These are phyloP conservation scores for Cadophora sp. DNA, from an alignment of 2,329 filamentous ascomycete species.

Conservation along the genomic window DNA sequence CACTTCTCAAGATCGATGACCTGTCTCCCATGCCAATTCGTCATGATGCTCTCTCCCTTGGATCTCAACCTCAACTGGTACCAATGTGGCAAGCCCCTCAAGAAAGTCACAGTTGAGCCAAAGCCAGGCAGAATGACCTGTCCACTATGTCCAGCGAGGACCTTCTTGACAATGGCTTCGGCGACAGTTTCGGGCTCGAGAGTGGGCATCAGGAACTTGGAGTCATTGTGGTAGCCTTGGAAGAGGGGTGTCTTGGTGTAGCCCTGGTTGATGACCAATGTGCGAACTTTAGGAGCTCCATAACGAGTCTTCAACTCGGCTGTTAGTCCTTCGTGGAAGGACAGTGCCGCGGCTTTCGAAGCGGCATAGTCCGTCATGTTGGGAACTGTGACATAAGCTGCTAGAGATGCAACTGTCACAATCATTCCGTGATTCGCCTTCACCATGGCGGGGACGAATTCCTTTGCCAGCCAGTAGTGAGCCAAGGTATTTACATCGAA, in stretches of 20 bases:
- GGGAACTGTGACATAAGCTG: slow-evolving; percentile 65
- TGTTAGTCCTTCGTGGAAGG: slow-evolving; percentile 71
- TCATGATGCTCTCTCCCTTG: slow-evolving; percentile 42
- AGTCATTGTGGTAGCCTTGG: slow-evolving; percentile 57
- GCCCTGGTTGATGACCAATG: slow-evolving; percentile 69
- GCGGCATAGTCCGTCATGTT: slow-evolving; percentile 72
- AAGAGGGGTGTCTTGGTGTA: slow-evolving; percentile 69
- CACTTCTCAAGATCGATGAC: slow-evolving; percentile 43
- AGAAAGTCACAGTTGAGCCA: slow-evolving; percentile 48
- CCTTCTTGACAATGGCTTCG: slow-evolving; percentile 65
- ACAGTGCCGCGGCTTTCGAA: slow-evolving; percentile 69
- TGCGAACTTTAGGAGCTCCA: slow-evolving; percentile 67
- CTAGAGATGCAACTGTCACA: slow-evolving; percentile 71
- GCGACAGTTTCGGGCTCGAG: slow-evolving; percentile 69
- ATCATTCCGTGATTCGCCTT: slow-evolving; percentile 72
- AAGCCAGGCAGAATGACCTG: slow-evolving; percentile 61
- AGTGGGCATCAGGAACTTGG: slow-evolving; percentile 58
- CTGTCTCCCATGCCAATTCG: slow-evolving; percentile 42
- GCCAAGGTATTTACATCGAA: slow-evolving; percentile 75
- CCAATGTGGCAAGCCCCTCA: slow-evolving; percentile 67
- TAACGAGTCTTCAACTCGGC: slow-evolving; percentile 65
- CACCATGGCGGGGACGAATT: slow-evolving; percentile 73
- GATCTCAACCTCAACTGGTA: slow-evolving; percentile 60
- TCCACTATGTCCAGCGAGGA: slow-evolving; percentile 62
- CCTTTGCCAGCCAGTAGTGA: slow-evolving; percentile 70